Evolutionary conservation across 2,329 filamentous ascomycete species (phyloP), one percentile per base, ranked within the genome.

Genomic region (Aspergillus novofumigatus): DNA sequence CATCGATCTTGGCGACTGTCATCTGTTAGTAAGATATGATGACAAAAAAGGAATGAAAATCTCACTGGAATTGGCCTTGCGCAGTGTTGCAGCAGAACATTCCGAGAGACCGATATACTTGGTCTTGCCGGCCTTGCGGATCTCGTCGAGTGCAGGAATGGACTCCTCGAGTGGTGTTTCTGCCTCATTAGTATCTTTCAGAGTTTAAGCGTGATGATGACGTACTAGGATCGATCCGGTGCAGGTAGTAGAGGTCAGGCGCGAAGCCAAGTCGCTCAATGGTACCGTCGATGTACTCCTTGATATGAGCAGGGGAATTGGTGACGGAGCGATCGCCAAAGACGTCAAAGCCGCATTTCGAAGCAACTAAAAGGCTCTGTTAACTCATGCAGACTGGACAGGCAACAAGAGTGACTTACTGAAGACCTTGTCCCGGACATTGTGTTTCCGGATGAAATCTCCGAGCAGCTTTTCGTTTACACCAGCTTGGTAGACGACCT

Each of bases 381-480:
- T 25, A 14, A 20, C 45, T 32, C 4, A 53, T 9, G 41, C 10
- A 20, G 20, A 44, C 1, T 21, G 5, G 3, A 20, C 8, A 21
- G 41, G 21, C 9, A 10, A 2, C 25, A 35, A 3, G 32, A 35
- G 9, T 21, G 4, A 67, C 76, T 53, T 58, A 79, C 77, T 65
- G 59, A 81, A 81, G n/a, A 81, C 42, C 59, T 81, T 80, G 54
- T 81, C 78, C 1, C 80, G 76, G 9, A 78, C 69, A 51, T 81
- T 78, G 65, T 81, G 78, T 62, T 81, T 81, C 25, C 75, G 65
- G 58, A 81, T 80, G 58, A 81, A 81, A 32, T 80, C 77, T 3
- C 79, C 80, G 0, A 81, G 66, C 0, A 81, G 72, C 65, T 78
- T 80, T 54, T 81, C 80, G 51, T 82, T 81, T 11, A 79, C 72